Evolutionary conservation across 176 grass and related monocot species (phyloP).

Genomic region (Oryza officinalis): DNA sequence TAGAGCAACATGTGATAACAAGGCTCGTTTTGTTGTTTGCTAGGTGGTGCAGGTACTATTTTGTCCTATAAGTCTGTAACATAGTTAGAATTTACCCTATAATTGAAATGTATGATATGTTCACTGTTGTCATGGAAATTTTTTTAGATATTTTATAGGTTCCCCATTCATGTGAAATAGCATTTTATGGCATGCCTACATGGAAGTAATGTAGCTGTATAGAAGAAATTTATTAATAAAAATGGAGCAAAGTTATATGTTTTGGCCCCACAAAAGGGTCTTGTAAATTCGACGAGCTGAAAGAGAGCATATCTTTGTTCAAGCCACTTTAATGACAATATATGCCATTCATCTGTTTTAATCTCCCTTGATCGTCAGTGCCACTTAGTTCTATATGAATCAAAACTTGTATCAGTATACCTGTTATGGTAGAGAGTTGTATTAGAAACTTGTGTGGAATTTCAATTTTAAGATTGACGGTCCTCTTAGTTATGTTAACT

Average conservation of each 20-base stretch:
- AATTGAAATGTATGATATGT: neutral
- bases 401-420: neutral
- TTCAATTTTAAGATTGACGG: constrained; percentile 9
- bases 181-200: neutral
- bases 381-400: constrained; percentile 1
- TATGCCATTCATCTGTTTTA: constrained; percentile 9
- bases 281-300: neutral
- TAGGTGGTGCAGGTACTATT: neutral
- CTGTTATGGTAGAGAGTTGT: neutral
- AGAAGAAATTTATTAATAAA: neutral
- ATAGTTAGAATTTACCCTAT: neutral
- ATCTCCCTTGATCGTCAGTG: neutral
- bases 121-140: neutral
- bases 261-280: neutral
- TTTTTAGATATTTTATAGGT: too few relatives aligned
- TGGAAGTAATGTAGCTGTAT: neutral
- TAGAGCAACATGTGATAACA: neutral
- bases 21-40: neutral
- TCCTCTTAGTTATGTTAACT: neutral
- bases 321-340: neutral
- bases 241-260: neutral
- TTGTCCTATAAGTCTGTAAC: neutral
- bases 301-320: neutral
- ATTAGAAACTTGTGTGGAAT: neutral
- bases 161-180: neutral